Percentiles rank a stretch among this genome's conserved stretches.
Evolutionary conservation across 148 eudicot species (phyloP).

Genomic region (Drosera capensis): DNA sequence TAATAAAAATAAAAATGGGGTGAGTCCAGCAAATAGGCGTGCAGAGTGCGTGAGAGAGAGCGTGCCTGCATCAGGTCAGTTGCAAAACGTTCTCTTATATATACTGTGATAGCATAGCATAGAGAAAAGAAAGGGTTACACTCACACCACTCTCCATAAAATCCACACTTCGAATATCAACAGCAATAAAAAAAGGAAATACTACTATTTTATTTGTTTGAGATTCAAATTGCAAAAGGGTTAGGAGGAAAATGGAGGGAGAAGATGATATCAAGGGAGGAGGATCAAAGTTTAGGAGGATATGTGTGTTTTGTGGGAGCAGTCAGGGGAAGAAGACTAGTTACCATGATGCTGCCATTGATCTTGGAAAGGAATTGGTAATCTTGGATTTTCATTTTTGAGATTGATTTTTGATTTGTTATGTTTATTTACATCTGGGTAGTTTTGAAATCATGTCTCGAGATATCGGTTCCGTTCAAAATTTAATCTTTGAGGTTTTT

Average conservation of each 20-base stretch:
- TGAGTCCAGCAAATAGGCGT: too few species aligned
- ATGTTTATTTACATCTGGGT: conserved; percentile 10
- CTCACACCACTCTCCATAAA: too few species aligned
- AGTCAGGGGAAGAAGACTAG: conserved; percentile 92
- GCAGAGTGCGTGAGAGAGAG: too few species aligned
- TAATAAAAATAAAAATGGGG: too few species aligned
- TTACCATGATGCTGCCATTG: conserved; percentile 96
- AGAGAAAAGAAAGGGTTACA: too few species aligned
- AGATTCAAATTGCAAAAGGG: too few species aligned
- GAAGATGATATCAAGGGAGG: conserved; percentile 31
- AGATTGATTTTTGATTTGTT: background rate
- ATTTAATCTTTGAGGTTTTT: background rate
- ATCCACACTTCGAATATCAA: too few species aligned
- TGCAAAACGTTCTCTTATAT: too few species aligned
- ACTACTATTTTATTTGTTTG: too few species aligned
- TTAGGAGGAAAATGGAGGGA: conserved; percentile 42
- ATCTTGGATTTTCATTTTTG: background rate
- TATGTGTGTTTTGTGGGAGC: conserved; percentile 98
- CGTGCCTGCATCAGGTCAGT: too few species aligned
- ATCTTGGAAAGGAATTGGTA: conserved; percentile 93
- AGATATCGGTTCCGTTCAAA: conserved; percentile 1
- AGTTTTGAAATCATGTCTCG: background rate
- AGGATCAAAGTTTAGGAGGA: conserved; percentile 64
- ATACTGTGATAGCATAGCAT: too few species aligned
- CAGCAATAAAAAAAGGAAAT: too few species aligned